Base-by-base conservation (phyloP, 257 asterid species). In the Solanum tarijense region DNA sequence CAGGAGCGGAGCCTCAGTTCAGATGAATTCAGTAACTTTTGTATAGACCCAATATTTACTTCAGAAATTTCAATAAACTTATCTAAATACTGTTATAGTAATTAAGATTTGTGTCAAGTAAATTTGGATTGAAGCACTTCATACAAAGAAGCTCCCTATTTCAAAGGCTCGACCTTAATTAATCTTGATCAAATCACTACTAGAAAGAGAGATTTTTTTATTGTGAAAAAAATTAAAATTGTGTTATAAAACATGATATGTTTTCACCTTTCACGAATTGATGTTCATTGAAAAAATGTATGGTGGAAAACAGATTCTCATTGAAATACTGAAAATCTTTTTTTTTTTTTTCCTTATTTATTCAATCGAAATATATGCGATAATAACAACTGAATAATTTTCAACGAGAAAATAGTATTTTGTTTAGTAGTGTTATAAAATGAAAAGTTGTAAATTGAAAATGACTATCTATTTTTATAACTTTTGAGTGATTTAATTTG, bases 1-100 rank as follows among this genome's bases (percentile, higher is more conserved):
- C 0, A 52, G 4, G n/a, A 52, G n/a, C 9, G 23, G 23, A 55
- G 65, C n/a, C 9, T 6, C 10, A 7, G 0, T 3, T 55, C 0
- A 55, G 1, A 55, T 20, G 4, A 55, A 55, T 0, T 7, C 1
- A 2, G 0, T 20, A 55, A 55, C 11, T 55, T 55, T 20, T 55
- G 1, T 55, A 55, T 55, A 55, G 5, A 55, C 20, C 4, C n/a
- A 55, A 55, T 55, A 55, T 55, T 55, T 55, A 55, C 5, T 3
- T 55, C 9, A 55, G 25, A 55, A 55, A 55, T 20, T 20, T 55
- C 25, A 55, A 6, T 55, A 55, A 55, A 52, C n/a, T 20, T 55
- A 55, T 20, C 4, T 3, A 55, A 55, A 1, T 20, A 55, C 0
- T 55, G 65, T 55, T 18, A 5, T 20, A 20, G 25, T 55, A 55